Evolutionary conservation across 495 filamentous ascomycete genomes (phyloP).

Genomic region (Cercophora samala): DNA sequence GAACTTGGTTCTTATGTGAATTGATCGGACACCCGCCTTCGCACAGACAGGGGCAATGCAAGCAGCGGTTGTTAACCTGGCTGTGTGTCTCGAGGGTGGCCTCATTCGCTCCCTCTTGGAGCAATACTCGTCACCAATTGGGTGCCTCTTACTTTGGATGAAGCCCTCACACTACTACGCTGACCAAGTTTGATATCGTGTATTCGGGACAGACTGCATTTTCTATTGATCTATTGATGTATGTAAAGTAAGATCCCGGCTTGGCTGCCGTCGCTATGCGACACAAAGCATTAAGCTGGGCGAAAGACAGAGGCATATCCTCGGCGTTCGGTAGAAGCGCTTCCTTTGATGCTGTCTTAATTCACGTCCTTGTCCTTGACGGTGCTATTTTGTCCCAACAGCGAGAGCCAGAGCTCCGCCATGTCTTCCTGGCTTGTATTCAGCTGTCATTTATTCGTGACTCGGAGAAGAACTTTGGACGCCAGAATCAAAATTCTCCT

Average conservation of each 20-base stretch:
- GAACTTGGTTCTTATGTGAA: background rate
- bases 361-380: background rate
- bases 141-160: background rate
- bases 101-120: background rate
- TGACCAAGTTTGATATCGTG: too few relatives aligned
- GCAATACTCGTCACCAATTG: background rate
- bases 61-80: background rate
- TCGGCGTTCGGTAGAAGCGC: background rate
- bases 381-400: background rate
- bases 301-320: background rate
- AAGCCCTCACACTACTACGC: background rate
- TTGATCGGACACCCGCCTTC: background rate
- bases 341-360: background rate
- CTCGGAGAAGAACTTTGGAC: background rate
- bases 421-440: background rate
- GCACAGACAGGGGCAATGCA: background rate
- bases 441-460: background rate
- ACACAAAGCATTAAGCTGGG: background rate
- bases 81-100: too few relatives aligned
- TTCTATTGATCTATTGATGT: background rate
- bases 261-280: background rate
- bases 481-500: background rate
- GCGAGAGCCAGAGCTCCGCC: background rate
- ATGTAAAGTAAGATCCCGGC: background rate
- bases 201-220: background rate